A percentile compares a stretch with the other conserved stretches of the same genome.
phyloP scores from a whole-genome alignment of 2,329 filamentous ascomycete species.

The Lachnellula subtilissima region DNA sequence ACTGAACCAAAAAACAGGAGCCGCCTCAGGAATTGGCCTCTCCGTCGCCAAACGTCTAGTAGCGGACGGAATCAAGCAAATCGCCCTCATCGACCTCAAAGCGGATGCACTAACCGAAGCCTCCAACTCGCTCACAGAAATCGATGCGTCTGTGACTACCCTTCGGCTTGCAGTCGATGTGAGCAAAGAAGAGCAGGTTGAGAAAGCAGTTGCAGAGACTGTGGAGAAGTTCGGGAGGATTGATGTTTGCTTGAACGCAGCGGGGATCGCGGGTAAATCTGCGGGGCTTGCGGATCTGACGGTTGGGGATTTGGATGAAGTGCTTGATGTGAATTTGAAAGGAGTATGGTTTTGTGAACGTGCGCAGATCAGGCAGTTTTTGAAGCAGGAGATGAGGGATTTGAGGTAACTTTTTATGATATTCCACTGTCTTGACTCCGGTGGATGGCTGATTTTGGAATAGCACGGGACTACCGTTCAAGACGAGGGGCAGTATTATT shows the following conservation, averaged over 20 bases:
- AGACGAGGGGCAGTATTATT: slow-evolving; percentile 29
- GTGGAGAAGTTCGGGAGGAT: slow-evolving; percentile 48
- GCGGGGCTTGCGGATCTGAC: slow-evolving; percentile 23
- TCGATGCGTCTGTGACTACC: background rate
- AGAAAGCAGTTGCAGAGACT: slow-evolving; percentile 26
- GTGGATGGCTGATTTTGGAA: background rate
- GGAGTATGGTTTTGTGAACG: slow-evolving; percentile 35
- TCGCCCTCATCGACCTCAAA: slow-evolving; percentile 19
- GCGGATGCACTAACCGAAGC: background rate
- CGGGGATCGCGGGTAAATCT: slow-evolving; percentile 24
- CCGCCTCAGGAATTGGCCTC: slow-evolving; percentile 21
- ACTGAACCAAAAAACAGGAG: slow-evolving; percentile 10
- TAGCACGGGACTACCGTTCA: slow-evolving; percentile 21
- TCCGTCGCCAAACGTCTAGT: slow-evolving; percentile 18
- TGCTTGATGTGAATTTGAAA: slow-evolving; percentile 34
- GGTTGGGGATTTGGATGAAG: slow-evolving; percentile 20
- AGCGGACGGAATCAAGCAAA: slow-evolving; percentile 14
- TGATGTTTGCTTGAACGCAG: slow-evolving; percentile 51
- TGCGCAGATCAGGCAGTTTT: slow-evolving; percentile 30
- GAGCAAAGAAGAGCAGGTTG: slow-evolving; percentile 16
- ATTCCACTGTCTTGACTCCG: background rate
- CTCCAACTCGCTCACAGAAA: background rate
- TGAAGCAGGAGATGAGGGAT: slow-evolving; percentile 22
- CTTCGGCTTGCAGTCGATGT: slow-evolving; percentile 11
- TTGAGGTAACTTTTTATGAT: slow-evolving; percentile 10